phyloP scores from a whole-genome alignment of 2,329 filamentous ascomycete genomes.

The Nakataea oryzae region DNA sequence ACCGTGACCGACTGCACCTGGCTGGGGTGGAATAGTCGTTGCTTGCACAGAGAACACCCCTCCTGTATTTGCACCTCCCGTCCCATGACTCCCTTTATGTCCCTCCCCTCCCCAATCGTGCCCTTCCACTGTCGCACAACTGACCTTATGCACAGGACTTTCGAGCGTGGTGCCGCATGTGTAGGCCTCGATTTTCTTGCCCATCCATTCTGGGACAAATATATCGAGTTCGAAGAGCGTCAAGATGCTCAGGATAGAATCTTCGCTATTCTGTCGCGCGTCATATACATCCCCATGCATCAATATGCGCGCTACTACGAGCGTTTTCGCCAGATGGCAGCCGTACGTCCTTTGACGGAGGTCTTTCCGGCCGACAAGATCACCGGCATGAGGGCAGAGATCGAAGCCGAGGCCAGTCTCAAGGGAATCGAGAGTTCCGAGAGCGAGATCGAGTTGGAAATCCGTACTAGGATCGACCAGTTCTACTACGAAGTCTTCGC shows the following conservation, averaged over 20 bases:
- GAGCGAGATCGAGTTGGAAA: slow-evolving; percentile 71
- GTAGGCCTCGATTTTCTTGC: slow-evolving; percentile 90
- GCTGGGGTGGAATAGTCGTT: slow-evolving; percentile 37
- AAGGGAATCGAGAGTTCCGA: slow-evolving; percentile 47
- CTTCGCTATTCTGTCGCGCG: slow-evolving; percentile 70
- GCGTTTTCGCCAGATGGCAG: slow-evolving; percentile 69
- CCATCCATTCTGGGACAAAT: slow-evolving; percentile 98
- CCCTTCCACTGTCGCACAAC: slow-evolving; percentile 7
- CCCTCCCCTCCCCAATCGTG: slow-evolving; percentile 13
- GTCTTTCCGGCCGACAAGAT: slow-evolving; percentile 61
- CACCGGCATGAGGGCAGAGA: slow-evolving; percentile 57
- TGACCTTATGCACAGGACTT: slow-evolving; percentile 55
- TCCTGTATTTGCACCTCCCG: slow-evolving; percentile 51
- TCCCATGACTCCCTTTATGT: slow-evolving; percentile 13
- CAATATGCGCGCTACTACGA: slow-evolving; percentile 95
- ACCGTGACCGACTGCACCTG: slow-evolving; percentile 25
- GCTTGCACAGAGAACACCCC: slow-evolving; percentile 27
- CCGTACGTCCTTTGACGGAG: slow-evolving; percentile 61
- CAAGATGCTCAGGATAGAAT: slow-evolving; percentile 76
- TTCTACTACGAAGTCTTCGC: slow-evolving; percentile 75
- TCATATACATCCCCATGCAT: slow-evolving; percentile 87
- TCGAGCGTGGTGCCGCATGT: slow-evolving; percentile 75
- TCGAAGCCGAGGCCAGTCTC: slow-evolving; percentile 52
- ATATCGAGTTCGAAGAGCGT: slow-evolving; percentile 91
- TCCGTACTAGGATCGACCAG: slow-evolving; percentile 69